A percentile compares a stretch with the other conserved stretches of the same genome.
Evolutionary conservation across 345 rosid genomes (phyloP).

Genomic region (Salix udensis): DNA sequence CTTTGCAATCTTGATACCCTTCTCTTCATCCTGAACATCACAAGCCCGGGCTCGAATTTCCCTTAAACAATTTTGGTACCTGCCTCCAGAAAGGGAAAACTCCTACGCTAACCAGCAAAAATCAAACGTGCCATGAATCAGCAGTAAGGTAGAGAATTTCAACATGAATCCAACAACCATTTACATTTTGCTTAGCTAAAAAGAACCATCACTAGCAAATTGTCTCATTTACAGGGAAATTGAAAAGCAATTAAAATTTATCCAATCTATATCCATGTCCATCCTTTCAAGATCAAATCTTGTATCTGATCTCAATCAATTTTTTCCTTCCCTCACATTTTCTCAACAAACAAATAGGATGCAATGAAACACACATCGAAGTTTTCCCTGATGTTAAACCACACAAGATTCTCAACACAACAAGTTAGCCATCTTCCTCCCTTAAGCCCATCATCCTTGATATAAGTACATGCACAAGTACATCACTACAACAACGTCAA

Average conservation of each 20-base stretch:
- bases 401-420: background rate
- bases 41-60: constrained; percentile 76
- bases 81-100: constrained; percentile 83
- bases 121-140: constrained; percentile 22
- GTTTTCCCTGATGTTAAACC: background rate
- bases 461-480: background rate
- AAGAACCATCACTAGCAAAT: background rate
- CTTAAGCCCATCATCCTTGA: background rate
- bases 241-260: background rate
- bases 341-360: background rate
- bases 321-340: background rate
- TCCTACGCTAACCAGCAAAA: constrained; percentile 62
- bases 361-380: background rate
- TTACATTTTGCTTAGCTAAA: background rate
- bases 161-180: background rate
- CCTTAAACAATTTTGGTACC: constrained; percentile 81
- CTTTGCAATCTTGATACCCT: constrained; percentile 67
- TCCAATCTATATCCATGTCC: background rate
- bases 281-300: background rate
- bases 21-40: constrained; percentile 78
- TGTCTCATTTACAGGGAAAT: background rate
- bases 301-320: background rate
- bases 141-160: background rate
- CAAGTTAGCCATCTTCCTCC: background rate
- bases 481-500: background rate